Percentiles rank a stretch among this genome's conserved stretches.
These are phyloP conservation scores for Stenocarpella maydis DNA, from an alignment of 2,329 filamentous ascomycete genomes.

Conservation along the genomic window DNA sequence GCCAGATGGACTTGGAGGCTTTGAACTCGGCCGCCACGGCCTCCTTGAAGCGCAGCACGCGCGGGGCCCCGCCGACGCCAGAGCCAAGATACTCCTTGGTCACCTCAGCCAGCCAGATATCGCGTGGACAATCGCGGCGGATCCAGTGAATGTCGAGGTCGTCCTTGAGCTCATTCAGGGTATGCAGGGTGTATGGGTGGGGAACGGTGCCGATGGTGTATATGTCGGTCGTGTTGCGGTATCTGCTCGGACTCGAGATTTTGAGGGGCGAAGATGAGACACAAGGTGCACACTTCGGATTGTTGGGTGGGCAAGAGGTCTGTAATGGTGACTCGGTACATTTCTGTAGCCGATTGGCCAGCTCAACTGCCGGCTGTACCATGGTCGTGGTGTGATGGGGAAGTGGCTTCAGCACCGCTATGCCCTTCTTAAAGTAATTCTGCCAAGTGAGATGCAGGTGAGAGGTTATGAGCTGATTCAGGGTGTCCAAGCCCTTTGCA, in stretches of 20 bases:
- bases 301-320: slow-evolving; percentile 84
- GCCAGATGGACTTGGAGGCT: slow-evolving; percentile 76
- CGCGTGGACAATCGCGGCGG: slow-evolving; percentile 73
- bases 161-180: slow-evolving; percentile 69
- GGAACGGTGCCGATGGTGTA: slow-evolving; percentile 90
- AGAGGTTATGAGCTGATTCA: slow-evolving; percentile 80
- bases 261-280: slow-evolving; percentile 69
- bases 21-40: slow-evolving; percentile 75
- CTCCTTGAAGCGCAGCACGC: slow-evolving; percentile 81
- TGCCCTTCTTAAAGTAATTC: slow-evolving; percentile 76
- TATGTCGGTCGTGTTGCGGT: slow-evolving; percentile 73
- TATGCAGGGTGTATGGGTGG: slow-evolving; percentile 86
- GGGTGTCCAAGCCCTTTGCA: slow-evolving; percentile 67
- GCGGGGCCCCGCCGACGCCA: slow-evolving; percentile 67
- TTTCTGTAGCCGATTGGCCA: slow-evolving; percentile 78
- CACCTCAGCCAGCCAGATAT: slow-evolving; percentile 78
- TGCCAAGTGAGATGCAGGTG: slow-evolving; percentile 91
- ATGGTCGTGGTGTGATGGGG: slow-evolving; percentile 78
- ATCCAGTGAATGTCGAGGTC: slow-evolving; percentile 71
- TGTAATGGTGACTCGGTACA: slow-evolving; percentile 80
- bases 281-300: slow-evolving; percentile 77
- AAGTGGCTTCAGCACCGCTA: slow-evolving; percentile 82
- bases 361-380: slow-evolving; percentile 72
- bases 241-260: slow-evolving; percentile 71
- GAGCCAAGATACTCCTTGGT: slow-evolving; percentile 74